phyloP scores from a whole-genome alignment of 306 rosid species.

The Luffa acutangula region DNA sequence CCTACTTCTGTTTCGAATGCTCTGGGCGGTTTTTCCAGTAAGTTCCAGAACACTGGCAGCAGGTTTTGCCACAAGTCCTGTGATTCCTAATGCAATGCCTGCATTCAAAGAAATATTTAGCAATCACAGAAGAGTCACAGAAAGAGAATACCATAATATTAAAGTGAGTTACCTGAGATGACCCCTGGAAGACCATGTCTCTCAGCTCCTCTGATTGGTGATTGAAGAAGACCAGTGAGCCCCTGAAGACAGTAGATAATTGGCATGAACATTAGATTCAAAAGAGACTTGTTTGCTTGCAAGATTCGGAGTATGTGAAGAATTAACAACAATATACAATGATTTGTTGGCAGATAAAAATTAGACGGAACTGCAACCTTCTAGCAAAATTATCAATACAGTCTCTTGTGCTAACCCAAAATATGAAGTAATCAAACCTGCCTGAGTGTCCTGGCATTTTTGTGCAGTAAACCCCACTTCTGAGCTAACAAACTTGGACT shows the following conservation, averaged over 20 bases:
- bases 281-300: neutral
- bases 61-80: conserved; percentile 90
- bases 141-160: neutral
- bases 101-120: conserved; percentile 5
- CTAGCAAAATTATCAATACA: neutral
- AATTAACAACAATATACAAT: neutral
- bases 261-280: neutral
- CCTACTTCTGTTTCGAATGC: conserved; percentile 86
- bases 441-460: neutral
- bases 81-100: conserved; percentile 87
- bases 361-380: neutral
- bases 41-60: conserved; percentile 96
- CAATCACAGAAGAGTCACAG: neutral
- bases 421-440: neutral
- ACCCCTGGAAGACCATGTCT: conserved; percentile 98
- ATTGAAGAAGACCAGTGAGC: conserved; percentile 95
- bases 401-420: neutral
- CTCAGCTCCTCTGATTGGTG: conserved; percentile 88
- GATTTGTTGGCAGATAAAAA: neutral
- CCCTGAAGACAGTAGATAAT: conserved; percentile 39
- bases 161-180: conserved; percentile 48
- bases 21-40: conserved; percentile 83
- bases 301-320: neutral
- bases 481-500: neutral
- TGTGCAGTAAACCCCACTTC: neutral